Conservation (phyloP, 306 rosid species). For the Astragalus membranaceus region DNA sequence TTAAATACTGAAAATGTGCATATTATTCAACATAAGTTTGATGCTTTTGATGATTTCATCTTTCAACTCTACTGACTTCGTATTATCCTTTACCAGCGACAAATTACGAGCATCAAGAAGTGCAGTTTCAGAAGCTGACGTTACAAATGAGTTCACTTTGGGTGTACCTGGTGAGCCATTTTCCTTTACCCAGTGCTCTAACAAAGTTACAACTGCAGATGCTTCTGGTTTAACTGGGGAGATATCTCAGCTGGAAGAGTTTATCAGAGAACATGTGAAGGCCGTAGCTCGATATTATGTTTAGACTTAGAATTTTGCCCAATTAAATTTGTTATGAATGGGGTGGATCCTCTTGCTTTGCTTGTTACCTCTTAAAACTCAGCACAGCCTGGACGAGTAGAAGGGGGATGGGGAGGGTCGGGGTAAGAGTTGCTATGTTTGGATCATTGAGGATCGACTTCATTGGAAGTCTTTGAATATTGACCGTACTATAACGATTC, state of each 20-base stretch:
- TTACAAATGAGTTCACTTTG: constrained; percentile 67
- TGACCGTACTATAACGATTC: constrained; percentile 2
- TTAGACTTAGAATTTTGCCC: constrained; percentile 3
- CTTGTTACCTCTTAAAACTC: neutral
- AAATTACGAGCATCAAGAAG: constrained; percentile 78
- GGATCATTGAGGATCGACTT: constrained; percentile 6
- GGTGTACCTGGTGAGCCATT: constrained; percentile 65
- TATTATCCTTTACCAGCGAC: constrained; percentile 47
- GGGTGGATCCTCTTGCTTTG: neutral
- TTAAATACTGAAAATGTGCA: neutral
- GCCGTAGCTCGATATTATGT: constrained; percentile 25
- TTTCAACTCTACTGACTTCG: neutral
- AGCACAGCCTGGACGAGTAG: neutral
- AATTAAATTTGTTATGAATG: neutral
- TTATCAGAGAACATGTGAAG: constrained; percentile 62
- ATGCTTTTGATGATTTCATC: neutral
- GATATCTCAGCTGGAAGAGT: constrained; percentile 60
- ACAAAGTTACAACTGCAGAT: constrained; percentile 73
- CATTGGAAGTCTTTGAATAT: neutral
- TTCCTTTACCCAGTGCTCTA: constrained; percentile 69
- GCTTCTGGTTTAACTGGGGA: constrained; percentile 74
- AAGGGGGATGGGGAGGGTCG: neutral
- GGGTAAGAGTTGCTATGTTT: neutral
- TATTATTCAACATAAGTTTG: neutral
- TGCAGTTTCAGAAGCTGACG: constrained; percentile 72